Evolutionary conservation across 352 stramenopile genomes (phyloP).

Genomic region (Pythium aquatile): DNA sequence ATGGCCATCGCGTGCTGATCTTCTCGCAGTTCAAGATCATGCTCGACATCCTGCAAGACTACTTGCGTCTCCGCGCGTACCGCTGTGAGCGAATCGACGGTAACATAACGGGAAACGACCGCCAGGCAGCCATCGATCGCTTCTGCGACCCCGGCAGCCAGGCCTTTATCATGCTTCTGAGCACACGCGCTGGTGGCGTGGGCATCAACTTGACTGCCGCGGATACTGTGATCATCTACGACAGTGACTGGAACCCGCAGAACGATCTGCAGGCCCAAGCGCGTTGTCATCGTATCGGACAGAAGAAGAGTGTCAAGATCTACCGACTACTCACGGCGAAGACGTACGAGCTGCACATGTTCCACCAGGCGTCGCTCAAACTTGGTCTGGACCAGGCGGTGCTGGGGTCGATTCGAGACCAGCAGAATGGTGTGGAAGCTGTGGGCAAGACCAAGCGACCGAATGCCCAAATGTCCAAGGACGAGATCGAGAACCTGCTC

Average conservation of each 20-base stretch:
- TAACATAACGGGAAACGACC: slow-evolving; percentile 95
- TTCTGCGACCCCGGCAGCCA: slow-evolving; percentile 71
- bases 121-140: slow-evolving; percentile 93
- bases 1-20: slow-evolving; percentile 96
- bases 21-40: slow-evolving; percentile 99
- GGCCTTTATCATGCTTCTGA: slow-evolving; percentile 98
- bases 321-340: slow-evolving; percentile 91
- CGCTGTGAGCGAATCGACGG: slow-evolving; percentile 98
- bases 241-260: slow-evolving; percentile 99
- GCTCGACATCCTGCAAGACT: slow-evolving; percentile 99
- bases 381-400: slow-evolving; percentile 91
- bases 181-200: slow-evolving; percentile 96
- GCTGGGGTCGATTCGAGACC: slow-evolving; percentile 84
- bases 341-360: slow-evolving; percentile 94
- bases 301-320: slow-evolving; percentile 93
- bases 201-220: slow-evolving; percentile 97
- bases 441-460: slow-evolving; percentile 38
- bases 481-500: slow-evolving; percentile 92
- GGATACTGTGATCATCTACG: slow-evolving; percentile 94
- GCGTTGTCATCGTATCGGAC: slow-evolving; percentile 91
- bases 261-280: slow-evolving; percentile 93
- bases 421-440: slow-evolving; percentile 26
- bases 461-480: slow-evolving; percentile 67
- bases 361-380: slow-evolving; percentile 91
- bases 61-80: slow-evolving; percentile 90